Conservation (phyloP, 1,284 basidiomycete genomes). For the Apiotrichum siamense region DNA sequence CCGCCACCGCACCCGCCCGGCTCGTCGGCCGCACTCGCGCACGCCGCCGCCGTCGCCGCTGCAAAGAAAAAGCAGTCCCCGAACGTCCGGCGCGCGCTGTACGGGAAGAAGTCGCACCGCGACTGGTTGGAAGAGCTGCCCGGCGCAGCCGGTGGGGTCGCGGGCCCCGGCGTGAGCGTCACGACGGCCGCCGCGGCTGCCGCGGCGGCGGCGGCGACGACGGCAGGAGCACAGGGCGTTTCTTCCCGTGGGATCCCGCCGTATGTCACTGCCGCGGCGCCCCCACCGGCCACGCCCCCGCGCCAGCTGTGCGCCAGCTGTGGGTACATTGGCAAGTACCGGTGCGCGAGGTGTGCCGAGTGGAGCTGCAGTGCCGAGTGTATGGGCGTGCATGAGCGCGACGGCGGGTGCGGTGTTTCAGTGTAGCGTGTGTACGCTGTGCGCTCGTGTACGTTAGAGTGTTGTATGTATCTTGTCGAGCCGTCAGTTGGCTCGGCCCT, state of each 20-base stretch:
- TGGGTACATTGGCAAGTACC: slow-evolving; percentile 37
- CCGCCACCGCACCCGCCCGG: slow-evolving; percentile 13
- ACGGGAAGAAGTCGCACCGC: slow-evolving; percentile 38
- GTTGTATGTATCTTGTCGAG: too few relatives aligned
- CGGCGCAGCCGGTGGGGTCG: too few relatives aligned
- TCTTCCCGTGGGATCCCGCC: slow-evolving; percentile 27
- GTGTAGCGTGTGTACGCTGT: not conserved
- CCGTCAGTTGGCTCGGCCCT: too few relatives aligned
- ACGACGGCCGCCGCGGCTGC: too few relatives aligned
- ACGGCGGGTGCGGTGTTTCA: slow-evolving; percentile 41
- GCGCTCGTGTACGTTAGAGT: too few relatives aligned
- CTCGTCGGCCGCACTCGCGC: not conserved
- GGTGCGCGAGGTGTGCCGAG: slow-evolving; percentile 36
- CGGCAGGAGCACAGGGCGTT: too few relatives aligned
- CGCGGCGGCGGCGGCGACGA: too few relatives aligned
- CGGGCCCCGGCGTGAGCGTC: too few relatives aligned
- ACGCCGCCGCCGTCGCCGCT: slow-evolving; percentile 3
- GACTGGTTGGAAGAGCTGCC: slow-evolving; percentile 46
- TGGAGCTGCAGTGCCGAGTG: slow-evolving; percentile 37
- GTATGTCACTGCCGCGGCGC: slow-evolving; percentile 30
- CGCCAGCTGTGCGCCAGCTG: slow-evolving; percentile 37
- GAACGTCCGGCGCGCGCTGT: slow-evolving; percentile 42
- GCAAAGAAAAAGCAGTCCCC: slow-evolving; percentile 43
- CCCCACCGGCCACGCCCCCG: slow-evolving; percentile 27
- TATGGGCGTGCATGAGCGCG: slow-evolving; percentile 33